phyloP scores from a whole-genome alignment of 2,329 filamentous ascomycete species.

The Colletotrichum tropicicola region DNA sequence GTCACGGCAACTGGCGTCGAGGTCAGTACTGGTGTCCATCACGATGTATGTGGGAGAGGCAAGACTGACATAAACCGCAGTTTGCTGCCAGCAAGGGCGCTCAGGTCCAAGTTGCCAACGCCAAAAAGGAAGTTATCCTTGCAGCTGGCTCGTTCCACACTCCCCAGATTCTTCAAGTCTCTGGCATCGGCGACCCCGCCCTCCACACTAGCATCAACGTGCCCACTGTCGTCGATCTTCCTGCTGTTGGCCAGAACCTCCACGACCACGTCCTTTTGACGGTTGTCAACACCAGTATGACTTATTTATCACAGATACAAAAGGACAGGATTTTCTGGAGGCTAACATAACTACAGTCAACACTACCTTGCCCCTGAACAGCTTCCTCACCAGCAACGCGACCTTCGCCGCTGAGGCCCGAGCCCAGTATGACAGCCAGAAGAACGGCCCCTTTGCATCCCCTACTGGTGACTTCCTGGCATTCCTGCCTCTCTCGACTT shows the following conservation, averaged over 20 bases:
- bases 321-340: too few species aligned
- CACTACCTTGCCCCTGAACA: constrained; percentile 9
- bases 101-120: constrained; percentile 7
- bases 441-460: constrained; percentile 41
- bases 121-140: constrained; percentile 49
- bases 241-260: constrained; percentile 30
- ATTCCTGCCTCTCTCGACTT: constrained; percentile 35
- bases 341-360: constrained; percentile 11
- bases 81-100: constrained; percentile 11
- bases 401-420: constrained; percentile 43
- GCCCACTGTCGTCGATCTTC: constrained; percentile 24
- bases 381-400: constrained; percentile 40
- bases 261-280: constrained; percentile 28
- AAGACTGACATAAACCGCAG: neutral
- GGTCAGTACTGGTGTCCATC: neutral
- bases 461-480: constrained; percentile 33
- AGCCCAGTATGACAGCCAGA: constrained; percentile 39
- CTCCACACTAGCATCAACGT: constrained; percentile 25
- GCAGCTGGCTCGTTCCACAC: constrained; percentile 50
- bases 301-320: too few species aligned
- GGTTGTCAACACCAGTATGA: constrained; percentile 22
- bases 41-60: neutral
- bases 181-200: constrained; percentile 52
- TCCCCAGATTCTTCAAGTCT: constrained; percentile 57
- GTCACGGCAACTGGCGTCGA: constrained; percentile 32